phyloP scores from a whole-genome alignment of 441 rosid species.

The Pelargonium fulgidum region DNA sequence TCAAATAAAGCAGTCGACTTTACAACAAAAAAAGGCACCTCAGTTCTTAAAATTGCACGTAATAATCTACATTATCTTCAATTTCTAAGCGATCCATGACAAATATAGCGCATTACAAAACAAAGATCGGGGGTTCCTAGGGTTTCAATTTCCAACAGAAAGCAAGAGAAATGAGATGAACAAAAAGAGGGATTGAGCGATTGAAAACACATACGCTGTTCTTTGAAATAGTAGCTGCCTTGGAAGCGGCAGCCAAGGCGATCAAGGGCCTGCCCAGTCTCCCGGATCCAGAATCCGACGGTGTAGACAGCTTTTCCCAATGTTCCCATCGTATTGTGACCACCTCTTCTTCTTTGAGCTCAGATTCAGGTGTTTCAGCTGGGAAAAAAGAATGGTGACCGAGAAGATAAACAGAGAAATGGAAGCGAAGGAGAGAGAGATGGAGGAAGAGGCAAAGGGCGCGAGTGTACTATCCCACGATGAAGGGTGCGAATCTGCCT shows the following conservation, averaged over 20 bases:
- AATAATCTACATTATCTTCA: not conserved
- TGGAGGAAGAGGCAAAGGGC: not conserved
- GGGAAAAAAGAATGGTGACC: not conserved
- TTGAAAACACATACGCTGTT: conserved; percentile 14
- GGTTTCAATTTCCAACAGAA: too few species aligned
- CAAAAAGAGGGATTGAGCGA: too few species aligned
- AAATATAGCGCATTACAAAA: too few species aligned
- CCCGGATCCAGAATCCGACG: conserved; percentile 5
- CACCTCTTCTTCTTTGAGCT: not conserved
- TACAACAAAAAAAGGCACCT: not conserved
- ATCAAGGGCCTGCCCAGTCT: conserved; percentile 85
- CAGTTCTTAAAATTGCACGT: not conserved
- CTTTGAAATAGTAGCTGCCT: conserved; percentile 71
- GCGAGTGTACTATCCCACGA: not conserved
- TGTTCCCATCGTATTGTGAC: not conserved
- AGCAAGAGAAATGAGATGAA: too few species aligned
- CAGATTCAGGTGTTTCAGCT: not conserved
- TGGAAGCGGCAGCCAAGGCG: conserved; percentile 93
- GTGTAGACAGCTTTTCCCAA: conserved; percentile 2
- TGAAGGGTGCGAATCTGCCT: not conserved
- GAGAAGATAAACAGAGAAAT: not conserved
- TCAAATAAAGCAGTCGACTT: not conserved
- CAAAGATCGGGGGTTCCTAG: not conserved
- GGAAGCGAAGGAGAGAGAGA: not conserved
- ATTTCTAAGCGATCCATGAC: too few species aligned